Evolutionary conservation across 148 eudicot genomes (phyloP).

Genomic region (Polygonum aviculare): DNA sequence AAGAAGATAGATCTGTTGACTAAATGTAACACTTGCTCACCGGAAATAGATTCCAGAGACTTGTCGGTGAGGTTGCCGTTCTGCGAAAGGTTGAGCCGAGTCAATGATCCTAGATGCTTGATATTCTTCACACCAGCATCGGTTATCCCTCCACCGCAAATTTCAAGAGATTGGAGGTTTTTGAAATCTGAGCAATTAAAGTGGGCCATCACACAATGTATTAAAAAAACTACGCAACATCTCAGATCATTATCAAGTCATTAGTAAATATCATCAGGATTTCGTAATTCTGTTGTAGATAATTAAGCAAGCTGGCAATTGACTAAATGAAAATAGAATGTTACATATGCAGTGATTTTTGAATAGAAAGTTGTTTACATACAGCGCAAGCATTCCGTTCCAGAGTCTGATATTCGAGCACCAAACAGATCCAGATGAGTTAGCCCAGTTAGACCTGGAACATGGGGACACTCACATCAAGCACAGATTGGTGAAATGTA

Average conservation of each 20-base stretch:
- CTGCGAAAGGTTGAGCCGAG: conserved; percentile 79
- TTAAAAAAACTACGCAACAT: neutral
- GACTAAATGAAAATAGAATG: neutral
- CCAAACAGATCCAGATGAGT: conserved; percentile 96
- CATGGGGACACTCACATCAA: neutral
- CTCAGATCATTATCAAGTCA: neutral
- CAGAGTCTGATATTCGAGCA: conserved; percentile 30
- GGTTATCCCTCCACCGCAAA: conserved; percentile 86
- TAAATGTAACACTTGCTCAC: conserved; percentile 17
- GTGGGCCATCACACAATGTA: neutral
- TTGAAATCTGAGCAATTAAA: conserved; percentile 39
- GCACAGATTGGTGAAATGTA: neutral
- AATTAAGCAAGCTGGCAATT: neutral
- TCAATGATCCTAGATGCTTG: conserved; percentile 66
- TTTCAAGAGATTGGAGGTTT: conserved; percentile 77
- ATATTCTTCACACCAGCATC: conserved; percentile 92
- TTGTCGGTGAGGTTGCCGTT: conserved; percentile 69
- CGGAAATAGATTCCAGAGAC: conserved; percentile 70
- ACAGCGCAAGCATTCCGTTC: conserved; percentile 15
- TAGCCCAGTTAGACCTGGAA: conserved; percentile 75
- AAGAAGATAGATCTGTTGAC: too few species aligned
- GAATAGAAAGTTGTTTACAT: neutral
- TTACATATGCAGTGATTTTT: neutral
- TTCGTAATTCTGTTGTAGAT: neutral
- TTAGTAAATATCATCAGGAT: neutral